Conservation (phyloP, 1,139 yeast genomes). For the Pichia sp. region DNA sequence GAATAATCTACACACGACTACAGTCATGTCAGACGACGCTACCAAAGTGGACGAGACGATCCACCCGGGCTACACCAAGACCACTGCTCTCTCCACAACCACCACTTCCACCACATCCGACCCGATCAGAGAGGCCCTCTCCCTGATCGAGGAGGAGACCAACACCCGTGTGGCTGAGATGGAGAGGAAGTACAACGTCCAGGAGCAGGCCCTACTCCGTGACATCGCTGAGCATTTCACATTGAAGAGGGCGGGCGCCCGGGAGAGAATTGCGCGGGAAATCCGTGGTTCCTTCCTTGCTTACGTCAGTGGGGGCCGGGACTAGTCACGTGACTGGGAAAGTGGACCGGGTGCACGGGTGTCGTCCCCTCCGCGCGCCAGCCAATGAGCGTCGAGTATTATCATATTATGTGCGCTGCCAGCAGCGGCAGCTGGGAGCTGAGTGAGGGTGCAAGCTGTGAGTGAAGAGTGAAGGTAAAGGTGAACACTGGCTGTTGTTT, state of each 20-base stretch:
- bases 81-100: no score
- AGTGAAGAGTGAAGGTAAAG: no score
- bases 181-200: background rate
- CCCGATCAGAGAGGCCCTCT: background rate
- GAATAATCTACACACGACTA: no score
- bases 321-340: background rate
- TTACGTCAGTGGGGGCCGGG: conserved; percentile 1
- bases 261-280: background rate
- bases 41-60: no score
- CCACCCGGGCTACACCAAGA: no score
- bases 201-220: background rate
- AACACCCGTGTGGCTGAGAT: background rate
- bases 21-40: background rate
- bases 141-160: background rate
- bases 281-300: background rate
- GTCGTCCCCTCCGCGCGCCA: background rate
- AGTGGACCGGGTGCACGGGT: background rate
- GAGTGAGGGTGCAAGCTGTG: background rate
- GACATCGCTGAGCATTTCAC: background rate
- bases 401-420: conserved; percentile 2
- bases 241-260: background rate
- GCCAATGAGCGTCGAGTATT: conserved; percentile 7
- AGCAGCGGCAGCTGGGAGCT: no score
- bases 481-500: no score
- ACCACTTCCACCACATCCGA: no score